Base-by-base conservation (phyloP, 768 basidiomycete genomes). In the Tubosaeta sp. region DNA sequence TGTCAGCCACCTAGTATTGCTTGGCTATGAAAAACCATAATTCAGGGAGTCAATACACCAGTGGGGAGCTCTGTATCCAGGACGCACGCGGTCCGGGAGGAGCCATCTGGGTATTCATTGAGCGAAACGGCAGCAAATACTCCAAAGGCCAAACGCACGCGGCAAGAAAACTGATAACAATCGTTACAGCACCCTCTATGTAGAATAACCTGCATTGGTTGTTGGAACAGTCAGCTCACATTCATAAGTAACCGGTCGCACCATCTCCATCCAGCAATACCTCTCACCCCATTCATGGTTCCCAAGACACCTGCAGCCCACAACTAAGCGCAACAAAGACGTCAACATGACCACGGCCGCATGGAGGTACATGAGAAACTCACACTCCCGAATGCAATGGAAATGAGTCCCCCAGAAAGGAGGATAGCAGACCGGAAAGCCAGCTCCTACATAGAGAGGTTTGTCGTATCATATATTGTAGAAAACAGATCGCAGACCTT, bases 251-350 rank as follows among this genome's bases (percentile, higher is more conserved):
- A 16, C 8, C 6, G 3, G 11, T 54, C 73, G 46, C 52, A 82
- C 83, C 82, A 89, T 73, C 84, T 65, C 88, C 87, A 90, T 22
- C 82, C 85, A 31, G 81, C 66, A 44, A 86, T 83, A 1, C 86
- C 85, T 25, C 77, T 71, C 47, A 71, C 75, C 2, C 83, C 86
- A 50, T 90, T 78, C 85, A 89, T 85, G 43, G 75, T 76, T 0
- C 75, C 72, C 17, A 90, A 74, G 51, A 90, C 83, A 10, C 83
- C 87, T 19, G 87, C 86, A 33, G 86, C 87, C 65, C 88, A 81
- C 12, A 88, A 66, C 82, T 86, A 53, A 11, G 16, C 1, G 6
- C 3, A 10, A 35, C 54, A 35, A 8, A 42, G 16, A 25, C 22
- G 45, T 27, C 4, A n/a, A 31, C 32, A 38, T 13, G 19, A 26